These are phyloP conservation scores for Phycomyces blakesleeanus DNA, from an alignment of 192 early-diverging fungal species.

Conservation along the genomic window DNA sequence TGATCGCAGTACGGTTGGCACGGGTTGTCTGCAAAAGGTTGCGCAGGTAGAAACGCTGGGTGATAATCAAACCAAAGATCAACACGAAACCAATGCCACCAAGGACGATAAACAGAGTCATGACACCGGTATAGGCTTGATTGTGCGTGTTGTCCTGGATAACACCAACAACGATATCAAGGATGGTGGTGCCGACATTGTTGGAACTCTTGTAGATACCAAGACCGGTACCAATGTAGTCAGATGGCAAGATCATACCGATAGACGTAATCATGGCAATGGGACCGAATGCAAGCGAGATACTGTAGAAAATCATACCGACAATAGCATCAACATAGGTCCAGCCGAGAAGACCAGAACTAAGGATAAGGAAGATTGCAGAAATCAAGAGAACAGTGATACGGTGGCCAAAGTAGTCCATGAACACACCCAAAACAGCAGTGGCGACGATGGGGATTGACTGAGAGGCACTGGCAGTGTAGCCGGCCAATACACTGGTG, in stretches of 20 bases:
- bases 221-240: constrained; percentile 55
- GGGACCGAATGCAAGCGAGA: constrained; percentile 60
- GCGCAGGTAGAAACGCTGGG: constrained; percentile 4
- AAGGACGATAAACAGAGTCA: constrained; percentile 25
- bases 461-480: constrained; percentile 43
- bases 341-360: constrained; percentile 47
- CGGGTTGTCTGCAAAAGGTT: constrained; percentile 24
- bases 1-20: constrained; percentile 19
- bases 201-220: constrained; percentile 61
- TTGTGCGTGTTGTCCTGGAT: constrained; percentile 46
- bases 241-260: constrained; percentile 50
- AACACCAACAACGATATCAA: constrained; percentile 60
- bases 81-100: constrained; percentile 26
- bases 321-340: constrained; percentile 48
- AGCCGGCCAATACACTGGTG: constrained; percentile 23
- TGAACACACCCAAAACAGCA: constrained; percentile 48
- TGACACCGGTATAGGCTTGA: constrained; percentile 29
- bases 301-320: constrained; percentile 51
- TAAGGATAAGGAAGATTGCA: constrained; percentile 28
- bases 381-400: constrained; percentile 35
- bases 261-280: constrained; percentile 57
- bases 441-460: constrained; percentile 54
- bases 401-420: constrained; percentile 53
- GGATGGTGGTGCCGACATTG: constrained; percentile 58
- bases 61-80: constrained; percentile 7